A percentile compares a stretch with the other conserved stretches of the same genome.
phyloP scores from a whole-genome alignment of 2,329 filamentous ascomycete species.

The Gaeumannomyces tritici region DNA sequence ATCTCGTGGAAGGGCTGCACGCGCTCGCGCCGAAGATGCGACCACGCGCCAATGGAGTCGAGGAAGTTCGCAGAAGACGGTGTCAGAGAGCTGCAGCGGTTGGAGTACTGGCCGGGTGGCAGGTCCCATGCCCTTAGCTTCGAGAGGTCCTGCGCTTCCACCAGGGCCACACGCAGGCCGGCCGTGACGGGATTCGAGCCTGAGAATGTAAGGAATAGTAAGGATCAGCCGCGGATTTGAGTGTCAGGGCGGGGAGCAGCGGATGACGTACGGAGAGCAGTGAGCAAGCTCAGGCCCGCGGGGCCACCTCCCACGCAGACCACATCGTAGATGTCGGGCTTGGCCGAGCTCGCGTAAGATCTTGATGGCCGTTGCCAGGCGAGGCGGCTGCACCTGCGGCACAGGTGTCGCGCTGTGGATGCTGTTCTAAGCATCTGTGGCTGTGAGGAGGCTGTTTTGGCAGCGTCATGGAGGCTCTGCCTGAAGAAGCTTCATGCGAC shows the following conservation, averaged over 20 bases:
- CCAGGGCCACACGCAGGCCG: conserved; percentile 71
- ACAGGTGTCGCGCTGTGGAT: conserved; percentile 1
- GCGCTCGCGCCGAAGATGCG: conserved; percentile 59
- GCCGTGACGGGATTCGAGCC: conserved; percentile 68
- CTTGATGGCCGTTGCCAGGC: background rate
- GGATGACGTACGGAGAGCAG: conserved; percentile 56
- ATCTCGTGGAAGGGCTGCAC: conserved; percentile 89
- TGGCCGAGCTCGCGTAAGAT: conserved; percentile 27
- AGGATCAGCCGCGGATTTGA: background rate
- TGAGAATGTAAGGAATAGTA: conserved; percentile 21
- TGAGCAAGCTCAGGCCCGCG: conserved; percentile 73
- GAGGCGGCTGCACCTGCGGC: conserved; percentile 1
- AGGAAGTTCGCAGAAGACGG: conserved; percentile 80
- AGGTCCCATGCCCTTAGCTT: conserved; percentile 59
- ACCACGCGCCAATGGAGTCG: conserved; percentile 76
- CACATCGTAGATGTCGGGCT: conserved; percentile 78
- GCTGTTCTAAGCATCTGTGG: background rate
- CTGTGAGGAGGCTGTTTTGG: background rate
- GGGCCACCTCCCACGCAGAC: conserved; percentile 87
- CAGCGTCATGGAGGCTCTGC: background rate
- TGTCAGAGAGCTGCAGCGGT: conserved; percentile 91
- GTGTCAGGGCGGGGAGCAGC: background rate
- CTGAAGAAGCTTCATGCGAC: background rate
- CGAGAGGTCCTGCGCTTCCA: conserved; percentile 80
- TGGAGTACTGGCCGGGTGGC: conserved; percentile 65